Evolutionary conservation across 2,329 filamentous ascomycete species (phyloP).

Genomic region (Pyrenophora seminiperda): DNA sequence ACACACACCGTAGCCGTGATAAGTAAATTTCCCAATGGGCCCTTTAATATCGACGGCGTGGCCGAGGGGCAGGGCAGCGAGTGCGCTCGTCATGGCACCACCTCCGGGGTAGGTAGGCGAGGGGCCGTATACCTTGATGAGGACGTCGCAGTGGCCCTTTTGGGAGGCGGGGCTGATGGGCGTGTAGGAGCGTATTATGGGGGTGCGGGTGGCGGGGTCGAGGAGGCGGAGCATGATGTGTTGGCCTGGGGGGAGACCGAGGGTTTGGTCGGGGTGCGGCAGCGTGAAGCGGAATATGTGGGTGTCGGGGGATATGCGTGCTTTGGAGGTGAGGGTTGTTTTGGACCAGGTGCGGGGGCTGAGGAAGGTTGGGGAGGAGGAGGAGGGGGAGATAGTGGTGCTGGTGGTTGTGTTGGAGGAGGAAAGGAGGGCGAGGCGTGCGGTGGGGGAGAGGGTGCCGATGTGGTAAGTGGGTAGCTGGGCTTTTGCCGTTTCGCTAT

Average conservation of each 20-base stretch:
- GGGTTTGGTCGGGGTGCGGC: constrained; percentile 68
- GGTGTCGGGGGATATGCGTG: constrained; percentile 74
- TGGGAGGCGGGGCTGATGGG: constrained; percentile 71
- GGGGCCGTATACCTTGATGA: constrained; percentile 80
- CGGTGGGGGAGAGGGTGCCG: constrained; percentile 80
- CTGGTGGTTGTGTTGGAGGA: constrained; percentile 77
- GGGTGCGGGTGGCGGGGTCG: constrained; percentile 71
- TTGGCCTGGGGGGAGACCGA: constrained; percentile 83
- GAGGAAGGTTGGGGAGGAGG: too few relatives aligned
- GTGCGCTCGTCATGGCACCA: constrained; percentile 80
- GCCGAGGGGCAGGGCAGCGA: constrained; percentile 74
- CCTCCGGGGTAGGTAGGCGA: constrained; percentile 63
- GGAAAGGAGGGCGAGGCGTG: constrained; percentile 67
- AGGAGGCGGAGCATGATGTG: constrained; percentile 83
- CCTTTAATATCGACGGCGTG: constrained; percentile 84
- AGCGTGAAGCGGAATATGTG: constrained; percentile 81
- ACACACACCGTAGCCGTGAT: constrained; percentile 70
- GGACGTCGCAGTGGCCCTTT: constrained; percentile 70
- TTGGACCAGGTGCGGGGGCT: constrained; percentile 75
- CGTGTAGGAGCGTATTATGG: constrained; percentile 85
- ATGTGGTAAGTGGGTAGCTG: constrained; percentile 91
- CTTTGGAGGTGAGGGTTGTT: constrained; percentile 70
- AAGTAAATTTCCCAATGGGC: constrained; percentile 84
- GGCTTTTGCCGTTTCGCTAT: constrained; percentile 86
- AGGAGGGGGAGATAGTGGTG: too few relatives aligned